phyloP scores from a whole-genome alignment of 2,329 filamentous ascomycete genomes.

The Paramyrothecium sp. region DNA sequence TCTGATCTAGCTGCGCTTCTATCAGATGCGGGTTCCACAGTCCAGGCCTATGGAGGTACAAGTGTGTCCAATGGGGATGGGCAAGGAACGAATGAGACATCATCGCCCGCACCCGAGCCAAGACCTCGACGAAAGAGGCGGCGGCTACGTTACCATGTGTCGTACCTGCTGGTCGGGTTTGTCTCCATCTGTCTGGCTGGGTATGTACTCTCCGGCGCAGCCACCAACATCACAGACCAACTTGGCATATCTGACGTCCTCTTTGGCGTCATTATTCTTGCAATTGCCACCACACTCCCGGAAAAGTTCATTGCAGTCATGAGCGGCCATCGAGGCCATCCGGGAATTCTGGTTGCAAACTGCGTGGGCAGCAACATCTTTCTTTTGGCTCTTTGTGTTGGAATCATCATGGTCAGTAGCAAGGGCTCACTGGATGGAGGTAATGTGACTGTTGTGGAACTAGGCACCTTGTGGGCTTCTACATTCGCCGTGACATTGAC shows the following conservation, averaged over 20 bases:
- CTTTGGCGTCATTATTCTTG: constrained; percentile 45
- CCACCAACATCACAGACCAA: constrained; percentile 38
- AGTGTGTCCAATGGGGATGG: neutral
- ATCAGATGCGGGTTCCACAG: too few species aligned
- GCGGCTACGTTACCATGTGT: constrained; percentile 13
- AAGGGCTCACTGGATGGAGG: constrained; percentile 4
- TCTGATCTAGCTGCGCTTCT: neutral
- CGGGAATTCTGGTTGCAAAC: constrained; percentile 49
- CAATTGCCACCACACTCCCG: constrained; percentile 52
- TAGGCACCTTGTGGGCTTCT: constrained; percentile 14
- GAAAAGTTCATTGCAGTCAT: constrained; percentile 51
- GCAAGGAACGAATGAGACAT: too few species aligned
- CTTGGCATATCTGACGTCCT: constrained; percentile 43
- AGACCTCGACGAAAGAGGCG: neutral
- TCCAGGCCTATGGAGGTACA: too few species aligned
- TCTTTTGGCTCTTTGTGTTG: constrained; percentile 48
- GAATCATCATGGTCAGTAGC: constrained; percentile 26
- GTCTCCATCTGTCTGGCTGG: constrained; percentile 43
- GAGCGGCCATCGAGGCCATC: constrained; percentile 43
- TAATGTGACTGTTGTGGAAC: constrained; percentile 8
- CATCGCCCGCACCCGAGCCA: neutral
- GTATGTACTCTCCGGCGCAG: constrained; percentile 46
- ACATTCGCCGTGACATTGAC: constrained; percentile 13
- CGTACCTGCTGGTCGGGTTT: constrained; percentile 42
- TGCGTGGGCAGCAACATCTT: constrained; percentile 56